Evolutionary conservation across 2,329 filamentous ascomycete species (phyloP).

Genomic region (Sclerotinia nivalis): DNA sequence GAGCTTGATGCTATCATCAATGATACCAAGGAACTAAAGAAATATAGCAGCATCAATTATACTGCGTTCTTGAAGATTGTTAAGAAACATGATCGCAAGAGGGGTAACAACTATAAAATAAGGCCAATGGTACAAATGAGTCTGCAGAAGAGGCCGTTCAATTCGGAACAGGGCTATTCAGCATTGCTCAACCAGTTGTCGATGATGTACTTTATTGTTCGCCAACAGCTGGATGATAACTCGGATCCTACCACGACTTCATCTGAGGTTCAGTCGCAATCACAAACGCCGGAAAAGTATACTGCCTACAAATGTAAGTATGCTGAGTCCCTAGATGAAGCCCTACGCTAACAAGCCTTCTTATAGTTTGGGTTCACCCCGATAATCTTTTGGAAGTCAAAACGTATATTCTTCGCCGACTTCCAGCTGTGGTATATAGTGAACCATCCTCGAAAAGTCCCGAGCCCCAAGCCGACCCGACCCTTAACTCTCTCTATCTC

Average conservation of each 20-base stretch:
- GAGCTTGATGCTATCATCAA: constrained; percentile 88
- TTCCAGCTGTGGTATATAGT: constrained; percentile 92
- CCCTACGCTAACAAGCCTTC: constrained; percentile 38
- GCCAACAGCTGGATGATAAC: constrained; percentile 72
- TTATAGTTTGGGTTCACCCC: constrained; percentile 83
- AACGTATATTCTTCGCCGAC: constrained; percentile 85
- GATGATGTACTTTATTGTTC: constrained; percentile 92
- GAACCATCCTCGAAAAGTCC: constrained; percentile 80
- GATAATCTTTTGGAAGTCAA: constrained; percentile 97
- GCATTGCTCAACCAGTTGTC: constrained; percentile 88
- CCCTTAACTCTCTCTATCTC: constrained; percentile 94
- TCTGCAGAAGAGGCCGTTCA: constrained; percentile 86
- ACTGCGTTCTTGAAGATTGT: constrained; percentile 97
- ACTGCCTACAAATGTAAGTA: constrained; percentile 80
- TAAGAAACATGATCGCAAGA: constrained; percentile 97
- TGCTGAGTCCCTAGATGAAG: too few relatives aligned
- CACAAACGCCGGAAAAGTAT: constrained; percentile 69
- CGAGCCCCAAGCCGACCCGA: constrained; percentile 78
- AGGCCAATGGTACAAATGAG: constrained; percentile 89
- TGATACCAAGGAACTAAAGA: constrained; percentile 90
- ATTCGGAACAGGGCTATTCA: constrained; percentile 85
- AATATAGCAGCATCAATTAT: constrained; percentile 95
- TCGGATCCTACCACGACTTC: constrained; percentile 44
- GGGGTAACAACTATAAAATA: constrained; percentile 82
- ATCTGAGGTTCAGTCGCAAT: constrained; percentile 51